Base-by-base conservation (phyloP, 371 early-diverging fungal genomes). In the Apophysomyces ossiformis region DNA sequence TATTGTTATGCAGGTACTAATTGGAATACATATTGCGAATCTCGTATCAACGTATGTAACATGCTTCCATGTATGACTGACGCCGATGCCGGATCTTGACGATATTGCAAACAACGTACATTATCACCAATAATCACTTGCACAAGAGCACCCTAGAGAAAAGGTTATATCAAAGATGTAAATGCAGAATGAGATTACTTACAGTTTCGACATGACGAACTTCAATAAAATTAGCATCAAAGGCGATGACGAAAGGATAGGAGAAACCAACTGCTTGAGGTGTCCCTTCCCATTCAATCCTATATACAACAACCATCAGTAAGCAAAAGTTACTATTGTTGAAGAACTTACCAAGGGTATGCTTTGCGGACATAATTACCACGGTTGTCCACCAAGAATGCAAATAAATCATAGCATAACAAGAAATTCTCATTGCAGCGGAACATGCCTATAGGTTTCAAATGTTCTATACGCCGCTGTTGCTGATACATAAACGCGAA, bases 391-490 rank as follows among this genome's bases (percentile, higher is more conserved):
- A 97, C 94, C 74, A 89, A 94, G 69, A 96, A 96, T 0, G 89
- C 94, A 83, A 95, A 95, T 63, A 90, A 92, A 79, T 94, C 89
- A 76, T 96, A 97, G 74, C 97, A 96, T 16, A 96, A 85, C 50
- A 97, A 68, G 72, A 93, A 94, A 71, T 92, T 85, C 11, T 92
- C 90, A 36, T 87, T 81, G 39, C 93, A 85, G 11, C 93, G 83
- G 78, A 92, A 96, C 69, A 97, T 88, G 2, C 92, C 89, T 35
- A 96, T 82, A 1, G 98, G 96, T 57, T 81, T 68, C 3, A 89
- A 39, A 12, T 71, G 61, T 2, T 76, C 75, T 7, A 66, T 67
- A 16, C 72, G 71, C 50, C 75, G 71, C 5, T 63, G 64, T 26
- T 26, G 32, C 32, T 26, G 32, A 26, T 26, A 26, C 8, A 82